A percentile compares a stretch with the other conserved stretches of the same genome.
Evolutionary conservation across 164 flowering plant genomes (phyloP).

Genomic region (Macadamia integrifolia): DNA sequence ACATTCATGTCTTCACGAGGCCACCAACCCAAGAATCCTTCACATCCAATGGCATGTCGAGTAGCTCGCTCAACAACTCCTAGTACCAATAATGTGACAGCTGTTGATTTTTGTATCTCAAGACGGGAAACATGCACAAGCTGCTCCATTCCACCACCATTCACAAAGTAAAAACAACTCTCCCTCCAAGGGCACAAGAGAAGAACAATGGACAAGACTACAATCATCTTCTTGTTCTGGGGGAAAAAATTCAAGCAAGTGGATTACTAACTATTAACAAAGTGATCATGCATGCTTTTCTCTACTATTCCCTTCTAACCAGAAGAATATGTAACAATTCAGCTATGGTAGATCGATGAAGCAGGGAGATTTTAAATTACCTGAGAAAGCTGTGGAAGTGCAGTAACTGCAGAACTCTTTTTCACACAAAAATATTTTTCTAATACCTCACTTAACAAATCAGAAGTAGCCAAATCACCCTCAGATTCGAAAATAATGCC

Average conservation of each 20-base stretch:
- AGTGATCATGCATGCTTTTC: neutral
- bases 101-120: slow-evolving; percentile 39
- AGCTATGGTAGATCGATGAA: neutral
- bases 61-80: slow-evolving; percentile 88
- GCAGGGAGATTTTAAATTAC: slow-evolving; percentile 26
- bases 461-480: slow-evolving; percentile 37
- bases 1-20: slow-evolving; percentile 79
- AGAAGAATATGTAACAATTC: neutral
- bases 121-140: slow-evolving; percentile 38
- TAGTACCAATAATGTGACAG: slow-evolving; percentile 56
- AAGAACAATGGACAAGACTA: slow-evolving; percentile 59
- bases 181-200: slow-evolving; percentile 72
- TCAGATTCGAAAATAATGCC: slow-evolving; percentile 41
- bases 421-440: slow-evolving; percentile 30
- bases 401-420: slow-evolving; percentile 20
- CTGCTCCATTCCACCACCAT: slow-evolving; percentile 80
- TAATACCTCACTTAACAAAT: slow-evolving; percentile 54
- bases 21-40: slow-evolving; percentile 97
- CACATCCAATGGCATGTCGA: slow-evolving; percentile 84
- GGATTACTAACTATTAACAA: neutral
- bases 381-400: slow-evolving; percentile 42
- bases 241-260: slow-evolving; percentile 7
- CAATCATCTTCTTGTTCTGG: slow-evolving; percentile 54
- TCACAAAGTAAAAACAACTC: slow-evolving; percentile 84
- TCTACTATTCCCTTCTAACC: neutral